These are phyloP conservation scores for Solanum neorickii DNA, from an alignment of 257 asterid species.

Conservation along the genomic window DNA sequence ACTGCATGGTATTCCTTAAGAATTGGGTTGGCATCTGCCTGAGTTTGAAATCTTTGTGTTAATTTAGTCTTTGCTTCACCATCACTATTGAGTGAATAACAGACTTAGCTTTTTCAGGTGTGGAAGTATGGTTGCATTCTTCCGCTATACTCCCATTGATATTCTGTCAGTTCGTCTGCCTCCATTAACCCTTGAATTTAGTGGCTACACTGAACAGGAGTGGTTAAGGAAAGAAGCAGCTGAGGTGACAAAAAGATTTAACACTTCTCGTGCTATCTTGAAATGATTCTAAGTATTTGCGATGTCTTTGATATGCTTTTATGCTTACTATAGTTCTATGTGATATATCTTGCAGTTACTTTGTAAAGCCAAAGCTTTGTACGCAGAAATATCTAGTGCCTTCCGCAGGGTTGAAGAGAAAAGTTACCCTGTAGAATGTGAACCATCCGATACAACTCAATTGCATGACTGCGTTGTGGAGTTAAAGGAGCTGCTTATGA, in stretches of 20 bases:
- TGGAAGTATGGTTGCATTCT: slow-evolving; percentile 85
- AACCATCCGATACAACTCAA: slow-evolving; percentile 37
- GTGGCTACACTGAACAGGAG: slow-evolving; percentile 41
- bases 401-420: slow-evolving; percentile 41
- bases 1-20: background rate
- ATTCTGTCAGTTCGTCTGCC: slow-evolving; percentile 76
- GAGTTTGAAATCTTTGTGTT: background rate
- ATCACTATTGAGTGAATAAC: background rate
- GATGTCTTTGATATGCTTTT: background rate
- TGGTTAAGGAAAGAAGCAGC: slow-evolving; percentile 64
- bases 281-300: background rate
- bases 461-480: slow-evolving; percentile 41
- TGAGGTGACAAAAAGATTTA: slow-evolving; percentile 37
- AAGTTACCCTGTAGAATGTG: slow-evolving; percentile 29
- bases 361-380: slow-evolving; percentile 52
- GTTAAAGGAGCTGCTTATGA: slow-evolving; percentile 40
- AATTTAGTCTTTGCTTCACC: background rate
- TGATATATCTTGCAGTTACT: slow-evolving; percentile 41
- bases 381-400: slow-evolving; percentile 51
- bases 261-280: background rate
- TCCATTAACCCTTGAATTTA: slow-evolving; percentile 66
- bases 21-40: background rate
- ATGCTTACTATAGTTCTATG: background rate
- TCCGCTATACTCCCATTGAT: slow-evolving; percentile 76
- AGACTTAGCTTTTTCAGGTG: slow-evolving; percentile 33